A percentile compares a stretch with the other conserved stretches of the same genome.
These are phyloP conservation scores for Dictyostelium firmibasis DNA, from an alignment of 78 protist genomes.

Conservation along the genomic window DNA sequence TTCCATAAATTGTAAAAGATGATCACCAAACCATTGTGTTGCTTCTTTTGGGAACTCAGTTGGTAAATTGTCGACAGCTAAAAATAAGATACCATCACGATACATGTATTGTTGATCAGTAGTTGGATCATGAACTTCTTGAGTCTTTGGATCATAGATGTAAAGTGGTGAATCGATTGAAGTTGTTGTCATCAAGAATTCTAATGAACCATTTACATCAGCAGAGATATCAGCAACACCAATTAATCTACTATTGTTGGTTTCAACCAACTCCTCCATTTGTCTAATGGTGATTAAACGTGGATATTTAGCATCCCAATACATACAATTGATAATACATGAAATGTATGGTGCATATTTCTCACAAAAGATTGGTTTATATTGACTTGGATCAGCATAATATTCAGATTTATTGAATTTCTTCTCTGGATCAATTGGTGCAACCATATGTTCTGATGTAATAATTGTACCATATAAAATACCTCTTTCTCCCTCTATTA, in stretches of 20 bases:
- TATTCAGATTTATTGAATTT: constrained; percentile 85
- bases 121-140: constrained; percentile 64
- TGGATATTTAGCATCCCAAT: constrained; percentile 95
- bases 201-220: constrained; percentile 92
- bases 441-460: constrained; percentile 74
- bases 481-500: constrained; percentile 67
- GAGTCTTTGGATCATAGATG: constrained; percentile 84
- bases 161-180: constrained; percentile 92
- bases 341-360: constrained; percentile 77
- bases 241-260: constrained; percentile 52
- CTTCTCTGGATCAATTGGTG: constrained; percentile 72
- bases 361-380: constrained; percentile 79
- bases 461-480: constrained; percentile 75
- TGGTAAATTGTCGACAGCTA: constrained; percentile 94
- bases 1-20: constrained; percentile 73
- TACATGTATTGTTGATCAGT: constrained; percentile 73
- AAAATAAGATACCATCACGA: constrained; percentile 86
- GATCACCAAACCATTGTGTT: constrained; percentile 88
- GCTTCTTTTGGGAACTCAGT: constrained; percentile 95
- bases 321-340: constrained; percentile 88
- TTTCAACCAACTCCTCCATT: constrained; percentile 32
- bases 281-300: constrained; percentile 89
- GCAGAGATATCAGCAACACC: constrained; percentile 92
- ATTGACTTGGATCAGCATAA: constrained; percentile 88
- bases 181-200: constrained; percentile 85